Evolutionary conservation across 495 filamentous ascomycete genomes (phyloP).

Genomic region (Bryoglossum gracile): DNA sequence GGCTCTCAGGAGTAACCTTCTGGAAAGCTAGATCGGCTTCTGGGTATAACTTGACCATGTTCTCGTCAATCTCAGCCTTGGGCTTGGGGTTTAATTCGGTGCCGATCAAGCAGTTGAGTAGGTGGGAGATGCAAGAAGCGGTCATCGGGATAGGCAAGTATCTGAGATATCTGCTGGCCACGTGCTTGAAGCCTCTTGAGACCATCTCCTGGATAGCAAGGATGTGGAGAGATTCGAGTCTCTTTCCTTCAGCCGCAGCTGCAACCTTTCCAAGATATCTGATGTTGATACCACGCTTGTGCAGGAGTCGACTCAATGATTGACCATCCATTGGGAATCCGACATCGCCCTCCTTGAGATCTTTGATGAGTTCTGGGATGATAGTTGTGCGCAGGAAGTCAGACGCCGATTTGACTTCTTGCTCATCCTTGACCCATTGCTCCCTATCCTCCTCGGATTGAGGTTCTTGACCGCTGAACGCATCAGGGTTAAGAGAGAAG

Average conservation of each 20-base stretch:
- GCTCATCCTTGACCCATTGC: constrained; percentile 77
- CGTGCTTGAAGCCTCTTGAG: constrained; percentile 87
- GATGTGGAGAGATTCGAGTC: constrained; percentile 66
- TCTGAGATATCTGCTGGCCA: constrained; percentile 70
- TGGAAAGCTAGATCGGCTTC: constrained; percentile 80
- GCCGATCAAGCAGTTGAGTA: constrained; percentile 92
- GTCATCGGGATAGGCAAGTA: constrained; percentile 72
- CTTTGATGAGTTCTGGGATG: constrained; percentile 65
- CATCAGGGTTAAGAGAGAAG: constrained; percentile 89
- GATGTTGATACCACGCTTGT: constrained; percentile 96
- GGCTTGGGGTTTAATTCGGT: constrained; percentile 68
- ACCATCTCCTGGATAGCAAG: constrained; percentile 89
- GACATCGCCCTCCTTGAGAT: constrained; percentile 85
- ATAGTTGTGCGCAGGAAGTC: constrained; percentile 64
- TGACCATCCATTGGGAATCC: constrained; percentile 97
- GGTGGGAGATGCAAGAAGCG: constrained; percentile 69
- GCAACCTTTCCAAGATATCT: constrained; percentile 87
- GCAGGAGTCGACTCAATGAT: constrained; percentile 80
- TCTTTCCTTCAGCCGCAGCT: constrained; percentile 57
- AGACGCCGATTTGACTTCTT: constrained; percentile 79
- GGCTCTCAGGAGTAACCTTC: constrained; percentile 60
- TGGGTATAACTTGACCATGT: constrained; percentile 63
- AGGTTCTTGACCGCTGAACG: constrained; percentile 85
- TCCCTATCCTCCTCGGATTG: constrained; percentile 86
- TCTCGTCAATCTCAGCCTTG: constrained; percentile 65